phyloP scores from a whole-genome alignment of 2,329 filamentous ascomycete species.

The Xylaria sp. region DNA sequence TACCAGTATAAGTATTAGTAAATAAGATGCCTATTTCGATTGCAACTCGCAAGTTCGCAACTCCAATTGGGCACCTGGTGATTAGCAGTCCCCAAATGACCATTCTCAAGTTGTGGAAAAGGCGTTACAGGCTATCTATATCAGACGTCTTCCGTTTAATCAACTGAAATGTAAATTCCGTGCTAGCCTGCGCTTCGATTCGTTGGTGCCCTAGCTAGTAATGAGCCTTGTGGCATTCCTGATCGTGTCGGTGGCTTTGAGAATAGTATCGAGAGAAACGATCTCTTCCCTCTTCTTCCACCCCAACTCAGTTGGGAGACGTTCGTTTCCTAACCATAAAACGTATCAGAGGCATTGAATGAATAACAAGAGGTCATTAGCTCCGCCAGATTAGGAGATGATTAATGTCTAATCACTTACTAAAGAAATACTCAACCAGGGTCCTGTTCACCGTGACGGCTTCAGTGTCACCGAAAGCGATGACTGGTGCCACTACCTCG shows the following conservation, averaged over 20 bases:
- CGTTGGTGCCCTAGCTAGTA: not conserved
- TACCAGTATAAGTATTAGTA: not conserved
- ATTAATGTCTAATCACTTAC: conserved; percentile 42
- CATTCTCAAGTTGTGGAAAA: not conserved
- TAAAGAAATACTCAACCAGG: conserved; percentile 58
- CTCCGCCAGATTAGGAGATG: no score
- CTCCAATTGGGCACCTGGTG: not conserved
- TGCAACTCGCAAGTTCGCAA: no score
- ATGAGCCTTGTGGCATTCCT: conserved; percentile 14
- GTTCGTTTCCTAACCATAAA: conserved; percentile 18
- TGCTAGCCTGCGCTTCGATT: not conserved
- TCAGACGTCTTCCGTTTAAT: not conserved
- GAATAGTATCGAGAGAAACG: not conserved
- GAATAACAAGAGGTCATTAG: not conserved
- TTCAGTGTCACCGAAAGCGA: conserved; percentile 58
- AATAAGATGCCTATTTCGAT: not conserved
- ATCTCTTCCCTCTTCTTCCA: conserved; percentile 18
- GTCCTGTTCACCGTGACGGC: conserved; percentile 52
- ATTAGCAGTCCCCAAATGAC: not conserved
- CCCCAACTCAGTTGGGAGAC: conserved; percentile 17
- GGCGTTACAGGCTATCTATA: not conserved
- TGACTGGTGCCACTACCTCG: conserved; percentile 61
- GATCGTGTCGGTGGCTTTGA: not conserved
- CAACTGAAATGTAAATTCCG: conserved; percentile 1
- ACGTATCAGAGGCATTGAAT: not conserved